These are phyloP conservation scores for Parathielavia appendiculata DNA, from an alignment of 495 filamentous ascomycete species.

Conservation along the genomic window DNA sequence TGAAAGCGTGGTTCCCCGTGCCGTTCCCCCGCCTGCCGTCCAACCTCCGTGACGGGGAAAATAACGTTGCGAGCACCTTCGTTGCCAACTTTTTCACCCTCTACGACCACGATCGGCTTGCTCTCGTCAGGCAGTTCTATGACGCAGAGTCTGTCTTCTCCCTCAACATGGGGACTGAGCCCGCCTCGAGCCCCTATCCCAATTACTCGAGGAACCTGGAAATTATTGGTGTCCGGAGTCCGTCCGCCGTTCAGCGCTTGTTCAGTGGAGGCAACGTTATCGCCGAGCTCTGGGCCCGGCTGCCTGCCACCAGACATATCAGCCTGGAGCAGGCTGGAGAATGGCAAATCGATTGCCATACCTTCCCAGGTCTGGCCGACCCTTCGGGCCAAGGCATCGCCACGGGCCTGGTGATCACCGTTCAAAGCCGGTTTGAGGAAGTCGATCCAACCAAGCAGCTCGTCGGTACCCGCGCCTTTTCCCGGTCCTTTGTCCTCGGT, in stretches of 20 bases:
- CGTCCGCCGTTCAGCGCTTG: slow-evolving; percentile 57
- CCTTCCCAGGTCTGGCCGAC: slow-evolving; percentile 66
- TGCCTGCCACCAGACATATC: slow-evolving; percentile 75
- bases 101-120: slow-evolving; percentile 67
- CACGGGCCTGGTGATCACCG: slow-evolving; percentile 70
- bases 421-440: slow-evolving; percentile 83
- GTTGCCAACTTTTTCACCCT: slow-evolving; percentile 65
- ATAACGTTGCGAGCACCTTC: slow-evolving; percentile 67
- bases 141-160: slow-evolving; percentile 76
- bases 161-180: slow-evolving; percentile 50
- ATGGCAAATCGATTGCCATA: slow-evolving; percentile 80
- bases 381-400: slow-evolving; percentile 55
- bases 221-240: slow-evolving; percentile 53
- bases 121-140: slow-evolving; percentile 63
- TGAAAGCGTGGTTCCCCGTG: slow-evolving; percentile 36
- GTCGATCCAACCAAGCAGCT: slow-evolving; percentile 49
- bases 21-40: slow-evolving; percentile 65
- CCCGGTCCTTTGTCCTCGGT: slow-evolving; percentile 77
- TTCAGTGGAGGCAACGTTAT: slow-evolving; percentile 64
- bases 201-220: slow-evolving; percentile 73
- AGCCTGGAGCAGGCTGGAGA: slow-evolving; percentile 55
- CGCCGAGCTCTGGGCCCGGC: slow-evolving; percentile 55
- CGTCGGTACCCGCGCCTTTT: slow-evolving; percentile 65
- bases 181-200: slow-evolving; percentile 39
- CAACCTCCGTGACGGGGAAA: slow-evolving; percentile 66